Percentiles rank a stretch among this genome's conserved stretches.
Evolutionary conservation across 1,284 basidiomycete genomes (phyloP).

Genomic region (Termitomyces sp.): DNA sequence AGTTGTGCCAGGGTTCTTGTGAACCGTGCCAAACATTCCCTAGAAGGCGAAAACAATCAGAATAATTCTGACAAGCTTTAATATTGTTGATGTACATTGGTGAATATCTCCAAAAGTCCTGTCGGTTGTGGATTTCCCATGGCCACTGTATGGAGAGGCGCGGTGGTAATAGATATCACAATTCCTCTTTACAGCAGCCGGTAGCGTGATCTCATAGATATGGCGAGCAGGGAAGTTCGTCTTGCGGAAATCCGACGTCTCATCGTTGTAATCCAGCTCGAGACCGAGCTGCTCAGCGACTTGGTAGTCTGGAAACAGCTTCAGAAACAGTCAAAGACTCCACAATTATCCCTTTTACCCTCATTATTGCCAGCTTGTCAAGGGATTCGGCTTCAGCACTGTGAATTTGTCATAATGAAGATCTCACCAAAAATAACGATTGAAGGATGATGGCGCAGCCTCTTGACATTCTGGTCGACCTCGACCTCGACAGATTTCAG

Average conservation of each 20-base stretch:
- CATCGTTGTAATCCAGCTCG: constrained; percentile 78
- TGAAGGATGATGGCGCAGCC: constrained; percentile 73
- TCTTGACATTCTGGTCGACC: constrained; percentile 68
- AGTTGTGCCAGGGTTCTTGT: constrained; percentile 87
- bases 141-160: constrained; percentile 81
- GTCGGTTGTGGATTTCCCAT: constrained; percentile 70
- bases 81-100: constrained; percentile 52
- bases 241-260: constrained; percentile 75
- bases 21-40: constrained; percentile 90
- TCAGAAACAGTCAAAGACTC: neutral
- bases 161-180: constrained; percentile 78
- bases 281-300: constrained; percentile 74
- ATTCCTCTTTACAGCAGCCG: constrained; percentile 60
- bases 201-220: constrained; percentile 82
- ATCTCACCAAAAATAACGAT: constrained; percentile 75
- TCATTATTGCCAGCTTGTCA: constrained; percentile 82
- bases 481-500: constrained; percentile 61
- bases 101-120: constrained; percentile 79
- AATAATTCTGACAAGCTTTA: neutral
- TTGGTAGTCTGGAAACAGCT: constrained; percentile 56
- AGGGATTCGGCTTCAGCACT: neutral
- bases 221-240: constrained; percentile 82
- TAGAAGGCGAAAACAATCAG: constrained; percentile 22
- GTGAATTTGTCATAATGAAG: neutral
- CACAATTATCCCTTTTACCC: constrained; percentile 31